Percentiles rank a stretch among this genome's conserved stretches.
These are phyloP conservation scores for Tetrahymena elliotti DNA, from an alignment of 73 alveolate species.

Conservation along the genomic window DNA sequence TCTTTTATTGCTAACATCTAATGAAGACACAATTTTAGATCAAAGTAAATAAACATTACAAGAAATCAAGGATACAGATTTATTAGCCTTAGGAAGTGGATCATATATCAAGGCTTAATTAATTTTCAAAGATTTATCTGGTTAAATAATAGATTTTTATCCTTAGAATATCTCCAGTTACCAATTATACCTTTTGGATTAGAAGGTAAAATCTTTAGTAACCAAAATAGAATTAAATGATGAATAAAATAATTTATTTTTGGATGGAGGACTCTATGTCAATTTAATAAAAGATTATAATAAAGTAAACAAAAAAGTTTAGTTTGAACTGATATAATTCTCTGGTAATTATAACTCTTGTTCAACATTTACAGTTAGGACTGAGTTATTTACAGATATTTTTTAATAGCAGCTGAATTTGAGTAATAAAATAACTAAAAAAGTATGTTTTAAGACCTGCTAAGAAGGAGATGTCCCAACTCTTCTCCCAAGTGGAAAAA, in stretches of 20 bases:
- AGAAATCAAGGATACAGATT: neutral
- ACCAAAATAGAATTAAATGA: neutral
- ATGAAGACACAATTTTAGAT: neutral
- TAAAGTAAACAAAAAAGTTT: neutral
- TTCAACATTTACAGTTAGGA: neutral
- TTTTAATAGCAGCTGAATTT: neutral
- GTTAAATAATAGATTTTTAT: neutral
- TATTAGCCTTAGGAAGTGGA: neutral
- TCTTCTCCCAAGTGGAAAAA: neutral
- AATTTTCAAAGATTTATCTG: neutral
- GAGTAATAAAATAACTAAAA: neutral
- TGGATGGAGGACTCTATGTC: neutral
- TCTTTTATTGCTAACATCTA: neutral
- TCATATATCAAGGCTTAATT: neutral
- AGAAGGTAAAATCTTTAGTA: neutral
- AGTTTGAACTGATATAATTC: neutral
- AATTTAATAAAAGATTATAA: neutral
- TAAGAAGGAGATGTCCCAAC: neutral
- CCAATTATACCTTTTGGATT: neutral
- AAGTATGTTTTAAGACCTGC: neutral
- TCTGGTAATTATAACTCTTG: neutral
- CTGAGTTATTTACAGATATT: neutral
- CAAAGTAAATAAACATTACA: neutral
- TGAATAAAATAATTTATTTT: neutral
- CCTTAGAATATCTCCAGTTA: neutral